Conservation (phyloP, 2,329 filamentous ascomycete species). For the Plenodomus biglobosus region DNA sequence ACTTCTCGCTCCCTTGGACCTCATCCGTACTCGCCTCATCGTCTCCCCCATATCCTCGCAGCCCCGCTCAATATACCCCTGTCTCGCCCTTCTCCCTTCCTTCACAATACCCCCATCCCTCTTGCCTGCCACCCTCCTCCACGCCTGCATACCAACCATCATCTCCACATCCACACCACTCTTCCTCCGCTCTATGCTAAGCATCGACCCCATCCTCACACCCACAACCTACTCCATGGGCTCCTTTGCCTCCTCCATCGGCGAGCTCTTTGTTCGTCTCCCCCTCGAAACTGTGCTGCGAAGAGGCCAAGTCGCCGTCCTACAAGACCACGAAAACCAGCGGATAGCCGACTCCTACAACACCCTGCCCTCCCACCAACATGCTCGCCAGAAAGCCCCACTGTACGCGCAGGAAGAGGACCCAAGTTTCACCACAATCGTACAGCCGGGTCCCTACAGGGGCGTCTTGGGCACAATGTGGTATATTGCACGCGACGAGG, state of each 20-base stretch:
- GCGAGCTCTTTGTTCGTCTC: constrained; percentile 82
- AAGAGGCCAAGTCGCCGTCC: constrained; percentile 77
- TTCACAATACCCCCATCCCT: constrained; percentile 67
- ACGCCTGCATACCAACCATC: constrained; percentile 80
- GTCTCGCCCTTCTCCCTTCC: constrained; percentile 76
- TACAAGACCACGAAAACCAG: constrained; percentile 41
- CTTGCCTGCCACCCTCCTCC: constrained; percentile 79
- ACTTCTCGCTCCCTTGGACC: constrained; percentile 81
- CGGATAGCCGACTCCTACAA: constrained; percentile 31
- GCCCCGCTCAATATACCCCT: constrained; percentile 75
- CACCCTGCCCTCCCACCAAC: constrained; percentile 7
- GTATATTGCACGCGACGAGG: constrained; percentile 81
- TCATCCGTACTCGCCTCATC: constrained; percentile 84
- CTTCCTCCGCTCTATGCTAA: constrained; percentile 79
- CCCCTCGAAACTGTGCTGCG: constrained; percentile 90
- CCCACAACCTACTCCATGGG: constrained; percentile 79
- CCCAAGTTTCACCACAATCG: constrained; percentile 65
- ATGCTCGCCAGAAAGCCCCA: constrained; percentile 13
- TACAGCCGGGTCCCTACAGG: constrained; percentile 76
- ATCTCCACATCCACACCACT: constrained; percentile 82
- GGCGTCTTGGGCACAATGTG: constrained; percentile 94
- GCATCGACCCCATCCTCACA: constrained; percentile 78
- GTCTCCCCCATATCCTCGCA: constrained; percentile 75
- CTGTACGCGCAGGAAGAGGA: constrained; percentile 28
- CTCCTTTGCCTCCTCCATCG: constrained; percentile 77